Conservation (phyloP, 371 early-diverging fungal species). For the Rhizomucor miehei region DNA sequence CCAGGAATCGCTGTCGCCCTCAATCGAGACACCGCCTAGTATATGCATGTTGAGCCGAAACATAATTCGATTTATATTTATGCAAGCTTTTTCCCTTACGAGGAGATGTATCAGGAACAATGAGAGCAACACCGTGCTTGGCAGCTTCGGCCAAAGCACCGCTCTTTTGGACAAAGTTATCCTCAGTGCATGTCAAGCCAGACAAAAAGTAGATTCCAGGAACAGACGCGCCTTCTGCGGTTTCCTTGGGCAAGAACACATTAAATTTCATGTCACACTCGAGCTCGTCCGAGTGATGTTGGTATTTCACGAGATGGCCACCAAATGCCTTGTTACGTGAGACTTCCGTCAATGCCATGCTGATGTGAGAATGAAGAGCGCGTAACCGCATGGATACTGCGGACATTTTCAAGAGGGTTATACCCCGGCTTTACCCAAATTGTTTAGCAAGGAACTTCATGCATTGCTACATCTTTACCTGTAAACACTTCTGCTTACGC, state of each 20-base stretch:
- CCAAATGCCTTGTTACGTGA: constrained; percentile 58
- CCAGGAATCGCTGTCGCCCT: constrained; percentile 51
- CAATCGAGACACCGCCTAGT: constrained; percentile 42
- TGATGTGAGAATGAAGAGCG: not conserved
- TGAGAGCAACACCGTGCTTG: constrained; percentile 66
- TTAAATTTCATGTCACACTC: constrained; percentile 76
- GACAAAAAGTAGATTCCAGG: constrained; percentile 71
- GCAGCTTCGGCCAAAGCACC: constrained; percentile 73
- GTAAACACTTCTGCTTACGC: too few species aligned
- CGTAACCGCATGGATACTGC: too few species aligned
- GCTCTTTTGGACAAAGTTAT: constrained; percentile 85
- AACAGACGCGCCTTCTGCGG: constrained; percentile 31
- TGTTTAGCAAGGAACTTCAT: too few species aligned
- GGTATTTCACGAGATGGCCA: constrained; percentile 71
- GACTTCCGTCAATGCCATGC: constrained; percentile 13
- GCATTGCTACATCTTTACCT: too few species aligned
- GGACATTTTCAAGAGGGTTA: too few species aligned
- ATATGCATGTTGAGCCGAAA: not conserved
- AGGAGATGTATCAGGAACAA: constrained; percentile 89
- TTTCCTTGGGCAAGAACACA: constrained; percentile 68
- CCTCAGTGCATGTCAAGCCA: constrained; percentile 80
- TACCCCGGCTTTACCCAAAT: too few species aligned
- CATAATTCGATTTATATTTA: not conserved
- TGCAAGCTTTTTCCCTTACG: constrained; percentile 36
- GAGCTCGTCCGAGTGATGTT: constrained; percentile 62